Evolutionary conservation across 108 stramenopile genomes (phyloP), one percentile per base, ranked within the genome.

Genomic region (Nannochloropsis gaditana): DNA sequence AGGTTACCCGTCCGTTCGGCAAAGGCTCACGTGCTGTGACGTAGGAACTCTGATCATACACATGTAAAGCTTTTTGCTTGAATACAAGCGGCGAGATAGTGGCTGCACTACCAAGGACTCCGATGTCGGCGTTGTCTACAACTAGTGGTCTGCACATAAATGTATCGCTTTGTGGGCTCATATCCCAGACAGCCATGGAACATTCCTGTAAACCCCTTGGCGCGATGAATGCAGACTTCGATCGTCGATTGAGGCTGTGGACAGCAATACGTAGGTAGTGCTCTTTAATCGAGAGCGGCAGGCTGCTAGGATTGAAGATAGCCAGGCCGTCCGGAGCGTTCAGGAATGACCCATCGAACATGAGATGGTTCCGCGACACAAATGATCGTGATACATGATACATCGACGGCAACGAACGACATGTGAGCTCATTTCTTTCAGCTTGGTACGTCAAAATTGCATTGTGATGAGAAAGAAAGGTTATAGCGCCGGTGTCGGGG

Each of bases 271-370:
- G 59, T 73, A 73, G 8, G 0, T 73, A 73, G 5, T n/a, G 59
- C 59, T 73, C 59, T 6, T 4, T n/a, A n/a, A 73, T 73, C 19
- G n/a, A 15, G 59, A 73, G 8, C n/a, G 59, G 59, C 2, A 73
- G 59, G 59, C 59, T 73, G 59, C 59, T 73, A n/a, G 59, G 59
- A n/a, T 73, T 73, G 4, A 73, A 73, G 59, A 73, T n/a, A 73
- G n/a, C 6, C 19, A n/a, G 15, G 59, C 59, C 59, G 15, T 73
- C 19, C 8, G 59, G 59, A n/a, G 59, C 59, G 19, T 73, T 6
- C 5, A 73, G 5, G 59, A 15, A 15, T 73, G 6, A 31, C 31
- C 31, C 59, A n/a, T 73, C 59, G 4, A n/a, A 73, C 15, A 73
- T n/a, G 19, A 3, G 59, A n/a, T 6, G 59, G 15, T 4, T 73